Percentiles rank a stretch among this genome's conserved stretches.
Conservation (phyloP, 805 yeast genomes). For the Kuraishia borneana region DNA sequence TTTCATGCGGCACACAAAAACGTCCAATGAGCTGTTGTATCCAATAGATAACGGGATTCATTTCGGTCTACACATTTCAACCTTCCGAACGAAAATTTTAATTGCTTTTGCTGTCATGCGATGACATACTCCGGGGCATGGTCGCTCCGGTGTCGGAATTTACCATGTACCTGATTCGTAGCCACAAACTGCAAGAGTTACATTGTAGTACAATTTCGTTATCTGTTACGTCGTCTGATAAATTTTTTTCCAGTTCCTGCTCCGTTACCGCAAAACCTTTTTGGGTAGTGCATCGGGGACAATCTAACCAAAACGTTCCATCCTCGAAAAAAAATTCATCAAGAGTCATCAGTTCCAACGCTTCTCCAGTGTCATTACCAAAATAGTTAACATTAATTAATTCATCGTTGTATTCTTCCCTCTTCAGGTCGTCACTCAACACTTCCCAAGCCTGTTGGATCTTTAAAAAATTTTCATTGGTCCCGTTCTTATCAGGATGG, state of each 20-base stretch:
- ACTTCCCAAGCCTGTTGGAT: conserved; percentile 58
- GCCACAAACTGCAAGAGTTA: conserved; percentile 75
- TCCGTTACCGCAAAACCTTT: conserved; percentile 54
- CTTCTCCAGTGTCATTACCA: conserved; percentile 42
- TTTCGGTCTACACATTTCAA: no score
- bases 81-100: no score
- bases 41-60: no score
- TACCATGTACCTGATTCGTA: conserved; percentile 16
- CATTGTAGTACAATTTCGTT: conserved; percentile 73
- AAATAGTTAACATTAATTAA: conserved; percentile 16
- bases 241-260: conserved; percentile 41
- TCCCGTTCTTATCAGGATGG: conserved; percentile 71
- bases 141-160: not conserved
- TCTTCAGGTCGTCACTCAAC: conserved; percentile 26
- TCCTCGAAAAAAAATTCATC: conserved; percentile 42
- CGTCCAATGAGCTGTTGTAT: no score
- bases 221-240: conserved; percentile 23
- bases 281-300: conserved; percentile 53
- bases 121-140: no score
- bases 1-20: no score
- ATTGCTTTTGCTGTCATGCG: no score
- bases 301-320: conserved; percentile 28
- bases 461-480: conserved; percentile 3
- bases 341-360: conserved; percentile 55
- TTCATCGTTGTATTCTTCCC: conserved; percentile 42